phyloP scores from a whole-genome alignment of 495 filamentous ascomycete genomes.

The Bacidia rubella region DNA sequence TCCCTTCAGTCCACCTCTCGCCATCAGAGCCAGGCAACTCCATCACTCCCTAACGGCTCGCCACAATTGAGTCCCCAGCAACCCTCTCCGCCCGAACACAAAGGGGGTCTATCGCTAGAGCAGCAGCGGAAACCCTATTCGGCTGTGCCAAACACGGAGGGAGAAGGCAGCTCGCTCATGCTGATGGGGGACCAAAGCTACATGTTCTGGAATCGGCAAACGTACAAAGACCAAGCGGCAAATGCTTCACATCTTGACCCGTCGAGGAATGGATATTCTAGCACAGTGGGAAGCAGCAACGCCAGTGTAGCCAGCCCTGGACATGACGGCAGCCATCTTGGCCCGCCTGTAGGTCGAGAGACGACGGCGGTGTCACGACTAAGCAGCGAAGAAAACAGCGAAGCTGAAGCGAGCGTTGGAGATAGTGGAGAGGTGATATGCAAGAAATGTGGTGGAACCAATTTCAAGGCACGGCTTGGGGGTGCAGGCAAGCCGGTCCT shows the following conservation, averaged over 20 bases:
- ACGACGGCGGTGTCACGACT: conserved; percentile 28
- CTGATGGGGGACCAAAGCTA: conserved; percentile 39
- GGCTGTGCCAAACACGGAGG: neutral
- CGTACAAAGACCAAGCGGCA: conserved; percentile 31
- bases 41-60: conserved; percentile 24
- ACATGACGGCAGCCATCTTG: conserved; percentile 5
- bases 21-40: conserved; percentile 9
- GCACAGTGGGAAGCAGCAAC: conserved; percentile 13
- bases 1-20: conserved; percentile 19
- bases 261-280: conserved; percentile 13
- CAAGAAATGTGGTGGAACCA: conserved; percentile 34
- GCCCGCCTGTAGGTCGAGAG: conserved; percentile 15
- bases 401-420: conserved; percentile 1
- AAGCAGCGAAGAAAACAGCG: conserved; percentile 29
- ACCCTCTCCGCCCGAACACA: conserved; percentile 16
- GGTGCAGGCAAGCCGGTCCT: conserved; percentile 34
- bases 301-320: conserved; percentile 12
- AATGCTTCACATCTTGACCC: conserved; percentile 24
- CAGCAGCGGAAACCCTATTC: conserved; percentile 16
- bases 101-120: conserved; percentile 16
- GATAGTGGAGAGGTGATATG: conserved; percentile 29
- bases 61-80: conserved; percentile 26
- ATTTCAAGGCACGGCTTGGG: conserved; percentile 37
- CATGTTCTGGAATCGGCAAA: conserved; percentile 38
- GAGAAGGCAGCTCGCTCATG: conserved; percentile 33